Evolutionary conservation across 805 yeast genomes (phyloP).

Genomic region (Candida maris): DNA sequence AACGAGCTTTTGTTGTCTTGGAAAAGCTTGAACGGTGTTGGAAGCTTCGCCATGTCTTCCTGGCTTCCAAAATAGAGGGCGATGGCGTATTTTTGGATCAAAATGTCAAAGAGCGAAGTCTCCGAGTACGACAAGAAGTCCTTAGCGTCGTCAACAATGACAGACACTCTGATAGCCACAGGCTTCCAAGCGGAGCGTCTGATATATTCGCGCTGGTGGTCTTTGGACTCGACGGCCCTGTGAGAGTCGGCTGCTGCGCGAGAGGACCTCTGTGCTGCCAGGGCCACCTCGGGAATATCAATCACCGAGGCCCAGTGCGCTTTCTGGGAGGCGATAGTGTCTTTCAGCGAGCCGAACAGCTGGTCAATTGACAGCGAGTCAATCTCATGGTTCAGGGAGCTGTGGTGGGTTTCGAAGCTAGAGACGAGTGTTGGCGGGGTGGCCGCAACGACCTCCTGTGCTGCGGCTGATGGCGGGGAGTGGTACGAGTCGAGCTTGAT

Average conservation of each 20-base stretch:
- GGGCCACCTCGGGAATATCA: too few relatives aligned
- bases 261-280: too few relatives aligned
- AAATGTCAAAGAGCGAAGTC: constrained; percentile 16
- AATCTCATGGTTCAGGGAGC: too few relatives aligned
- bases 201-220: too few relatives aligned
- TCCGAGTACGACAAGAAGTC: constrained; percentile 1
- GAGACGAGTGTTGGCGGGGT: too few relatives aligned
- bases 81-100: constrained; percentile 39
- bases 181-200: too few relatives aligned
- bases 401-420: too few relatives aligned
- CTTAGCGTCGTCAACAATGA: not conserved
- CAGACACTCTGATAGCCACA: not conserved
- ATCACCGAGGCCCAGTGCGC: constrained; percentile 9
- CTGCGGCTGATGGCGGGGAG: too few relatives aligned
- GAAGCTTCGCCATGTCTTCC: constrained; percentile 29
- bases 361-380: constrained; percentile 20
- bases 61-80: constrained; percentile 35
- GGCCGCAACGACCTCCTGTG: too few relatives aligned
- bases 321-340: constrained; percentile 23
- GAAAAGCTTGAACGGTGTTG: constrained; percentile 39
- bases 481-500: too few relatives aligned
- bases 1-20: constrained; percentile 27
- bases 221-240: too few relatives aligned
- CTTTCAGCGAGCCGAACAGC: constrained; percentile 24
- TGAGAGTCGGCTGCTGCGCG: too few relatives aligned